Conservation (phyloP, 2,329 filamentous ascomycete genomes). For the Drechslerella stenobrocha region DNA sequence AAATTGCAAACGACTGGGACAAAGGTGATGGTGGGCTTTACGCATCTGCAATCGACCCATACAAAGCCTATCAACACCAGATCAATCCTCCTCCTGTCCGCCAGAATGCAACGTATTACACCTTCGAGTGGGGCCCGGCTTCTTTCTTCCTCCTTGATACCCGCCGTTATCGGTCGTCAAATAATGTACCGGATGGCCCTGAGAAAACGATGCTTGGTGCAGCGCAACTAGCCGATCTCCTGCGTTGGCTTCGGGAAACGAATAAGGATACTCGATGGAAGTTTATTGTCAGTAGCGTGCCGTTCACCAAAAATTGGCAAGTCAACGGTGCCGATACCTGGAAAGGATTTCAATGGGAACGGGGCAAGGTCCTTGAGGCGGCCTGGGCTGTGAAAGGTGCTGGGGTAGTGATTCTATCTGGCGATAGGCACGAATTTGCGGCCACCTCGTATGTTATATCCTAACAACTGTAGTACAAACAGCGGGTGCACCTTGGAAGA, state of each 20-base stretch:
- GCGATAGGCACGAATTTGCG: slow-evolving; percentile 95
- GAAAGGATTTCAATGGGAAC: slow-evolving; percentile 85
- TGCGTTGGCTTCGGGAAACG: slow-evolving; percentile 76
- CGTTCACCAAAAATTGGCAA: slow-evolving; percentile 97
- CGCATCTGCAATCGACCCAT: slow-evolving; percentile 77
- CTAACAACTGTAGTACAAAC: no score
- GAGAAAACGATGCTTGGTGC: slow-evolving; percentile 85
- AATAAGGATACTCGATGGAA: slow-evolving; percentile 79
- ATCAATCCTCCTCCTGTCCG: slow-evolving; percentile 76
- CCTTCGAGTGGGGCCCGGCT: slow-evolving; percentile 85
- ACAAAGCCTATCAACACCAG: slow-evolving; percentile 79
- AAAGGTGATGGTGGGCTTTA: slow-evolving; percentile 80
- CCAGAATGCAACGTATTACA: slow-evolving; percentile 76
- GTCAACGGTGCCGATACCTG: slow-evolving; percentile 80
- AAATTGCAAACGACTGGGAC: slow-evolving; percentile 93
- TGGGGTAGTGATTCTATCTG: slow-evolving; percentile 81
- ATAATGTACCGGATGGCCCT: slow-evolving; percentile 63
- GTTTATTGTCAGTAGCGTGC: slow-evolving; percentile 83
- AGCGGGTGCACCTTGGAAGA: no score
- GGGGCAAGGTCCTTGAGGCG: slow-evolving; percentile 75
- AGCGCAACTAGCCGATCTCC: slow-evolving; percentile 75
- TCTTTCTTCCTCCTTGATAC: slow-evolving; percentile 96
- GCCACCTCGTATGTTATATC: slow-evolving; percentile 70
- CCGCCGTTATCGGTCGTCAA: slow-evolving; percentile 70
- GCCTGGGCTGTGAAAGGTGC: slow-evolving; percentile 82